Evolutionary conservation across 148 eudicot genomes (phyloP), one percentile per base, ranked within the genome.

Genomic region (Tetragonia tetragonoides): DNA sequence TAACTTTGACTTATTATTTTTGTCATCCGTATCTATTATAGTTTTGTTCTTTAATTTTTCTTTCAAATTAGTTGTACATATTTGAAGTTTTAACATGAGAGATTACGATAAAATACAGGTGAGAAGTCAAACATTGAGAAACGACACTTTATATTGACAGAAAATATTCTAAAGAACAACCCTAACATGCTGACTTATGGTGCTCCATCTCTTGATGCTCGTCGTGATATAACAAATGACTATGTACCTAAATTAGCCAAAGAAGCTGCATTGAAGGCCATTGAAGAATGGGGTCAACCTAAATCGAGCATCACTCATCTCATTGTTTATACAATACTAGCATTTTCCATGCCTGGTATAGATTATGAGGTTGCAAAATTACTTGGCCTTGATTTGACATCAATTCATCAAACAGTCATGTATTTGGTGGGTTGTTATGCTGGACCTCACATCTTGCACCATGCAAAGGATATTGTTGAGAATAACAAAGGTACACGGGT

Each of bases 381-480:
- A 16, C 84, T 78, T 8, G 81, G 75, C 15, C 84, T 82, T 14
- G 80, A 74, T 6, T 73, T 81, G 10, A 49, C 76, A 0, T 28
- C 34, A 1, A 74, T 81, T 23, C 79, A 81, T 61, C 21, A 81
- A 12, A 69, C 78, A 11, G 81, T 82, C 39, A 10, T 82, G 60
- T 82, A 82, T 72, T 71, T 78, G 46, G 81, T 78, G 18, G 84
- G 84, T 16, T 82, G 84, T 57, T 78, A 78, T 56, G 84, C 84
- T 1, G 84, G 84, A 10, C 78, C 82, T 38, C 78, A 80, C 24
- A 80, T 80, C 24, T 68, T 80, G 47, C 68, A 62, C 49, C 82
- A 80, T 60, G 82, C 82, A 2, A 79, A 79, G n/a, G 70, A 79
- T 66, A 79, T 79, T 9, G 82, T 73, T 34, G 82, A 79, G 66